Conservation (phyloP, 225 moss, liverwort and hornwort species). For the Marchantia paleacea region DNA sequence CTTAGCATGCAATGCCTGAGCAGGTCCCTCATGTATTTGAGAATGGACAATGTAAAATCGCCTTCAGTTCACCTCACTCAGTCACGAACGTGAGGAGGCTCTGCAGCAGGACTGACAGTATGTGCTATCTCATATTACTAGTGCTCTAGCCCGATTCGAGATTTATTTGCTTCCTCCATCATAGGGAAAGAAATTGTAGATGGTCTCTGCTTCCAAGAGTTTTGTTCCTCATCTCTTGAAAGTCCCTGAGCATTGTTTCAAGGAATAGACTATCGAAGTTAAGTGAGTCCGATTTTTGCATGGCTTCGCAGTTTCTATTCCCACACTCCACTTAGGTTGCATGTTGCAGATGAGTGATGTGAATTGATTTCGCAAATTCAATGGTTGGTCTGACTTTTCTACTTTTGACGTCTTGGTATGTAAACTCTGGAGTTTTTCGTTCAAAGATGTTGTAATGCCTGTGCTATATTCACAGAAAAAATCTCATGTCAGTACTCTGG, state of each 20-base stretch:
- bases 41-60: background rate
- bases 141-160: background rate
- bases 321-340: background rate
- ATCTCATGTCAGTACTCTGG: too few relatives aligned
- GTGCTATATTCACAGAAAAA: too few relatives aligned
- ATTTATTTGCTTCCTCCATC: background rate
- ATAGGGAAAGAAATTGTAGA: background rate
- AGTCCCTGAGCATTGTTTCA: background rate
- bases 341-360: background rate
- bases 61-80: conserved; percentile 2
- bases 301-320: background rate
- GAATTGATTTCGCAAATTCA: background rate
- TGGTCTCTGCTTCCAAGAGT: conserved; percentile 7
- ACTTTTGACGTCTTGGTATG: background rate
- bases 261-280: background rate
- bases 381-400: background rate
- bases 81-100: background rate
- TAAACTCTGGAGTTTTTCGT: background rate
- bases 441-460: too few relatives aligned
- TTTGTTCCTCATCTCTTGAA: background rate
- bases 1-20: background rate
- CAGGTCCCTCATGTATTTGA: conserved; percentile 19
- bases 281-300: background rate
- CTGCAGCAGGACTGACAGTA: background rate
- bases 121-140: background rate